Conservation (phyloP, 768 basidiomycete species). For the Brasilioporus rufonigricans region DNA sequence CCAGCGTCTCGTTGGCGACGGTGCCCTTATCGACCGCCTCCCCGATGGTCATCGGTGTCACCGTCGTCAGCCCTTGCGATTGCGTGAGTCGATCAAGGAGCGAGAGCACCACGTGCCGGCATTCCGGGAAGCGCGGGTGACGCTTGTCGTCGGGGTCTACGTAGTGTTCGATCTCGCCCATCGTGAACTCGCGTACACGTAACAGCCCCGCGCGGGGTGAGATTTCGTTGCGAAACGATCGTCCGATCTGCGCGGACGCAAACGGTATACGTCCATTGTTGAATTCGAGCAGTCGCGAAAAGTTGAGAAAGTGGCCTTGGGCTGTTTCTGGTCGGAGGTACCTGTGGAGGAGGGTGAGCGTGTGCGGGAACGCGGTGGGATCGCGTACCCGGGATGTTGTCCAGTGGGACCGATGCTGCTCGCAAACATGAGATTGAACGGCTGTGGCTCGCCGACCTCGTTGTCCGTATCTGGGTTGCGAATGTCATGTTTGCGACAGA, state of each 20-base stretch:
- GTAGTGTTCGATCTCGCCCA: conserved; percentile 99
- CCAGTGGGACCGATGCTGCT: conserved; percentile 97
- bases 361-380: rapidly evolving
- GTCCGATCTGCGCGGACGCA: conserved; percentile 95
- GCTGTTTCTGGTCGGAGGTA: conserved; percentile 98
- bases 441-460: conserved; percentile 87
- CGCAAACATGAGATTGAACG: conserved; percentile 99
- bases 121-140: conserved; percentile 81
- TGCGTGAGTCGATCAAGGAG: conserved; percentile 88
- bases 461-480: conserved; percentile 91
- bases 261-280: conserved; percentile 97
- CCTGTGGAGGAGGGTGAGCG: conserved; percentile 37
- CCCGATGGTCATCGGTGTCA: conserved; percentile 71
- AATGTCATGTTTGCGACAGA: conserved; percentile 78
- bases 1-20: conserved; percentile 96
- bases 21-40: conserved; percentile 84
- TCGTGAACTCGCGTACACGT: conserved; percentile 97
- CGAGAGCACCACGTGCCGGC: conserved; percentile 68
- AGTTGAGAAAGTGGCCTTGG: conserved; percentile 98
- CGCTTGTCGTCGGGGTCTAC: conserved; percentile 93
- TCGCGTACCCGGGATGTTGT: conserved; percentile 80
- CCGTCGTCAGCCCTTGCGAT: conserved; percentile 62
- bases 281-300: conserved; percentile 93
- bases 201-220: conserved; percentile 94
- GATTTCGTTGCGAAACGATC: conserved; percentile 97